These are phyloP conservation scores for Apiospora sp. DNA, from an alignment of 2,329 filamentous ascomycete genomes.

Conservation along the genomic window DNA sequence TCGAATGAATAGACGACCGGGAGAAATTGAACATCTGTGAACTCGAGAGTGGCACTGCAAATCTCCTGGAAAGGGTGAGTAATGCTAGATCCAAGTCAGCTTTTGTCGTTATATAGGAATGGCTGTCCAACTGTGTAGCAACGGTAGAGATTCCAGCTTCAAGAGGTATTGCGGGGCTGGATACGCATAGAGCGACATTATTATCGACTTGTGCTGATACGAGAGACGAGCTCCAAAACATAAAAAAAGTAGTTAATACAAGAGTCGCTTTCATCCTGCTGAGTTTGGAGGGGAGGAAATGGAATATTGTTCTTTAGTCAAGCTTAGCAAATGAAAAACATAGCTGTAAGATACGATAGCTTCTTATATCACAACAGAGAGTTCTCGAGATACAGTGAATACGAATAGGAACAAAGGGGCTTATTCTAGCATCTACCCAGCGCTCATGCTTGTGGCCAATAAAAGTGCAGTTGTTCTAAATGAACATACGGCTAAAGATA, in stretches of 20 bases:
- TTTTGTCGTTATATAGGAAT: neutral
- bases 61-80: neutral
- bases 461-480: too few relatives aligned
- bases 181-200: neutral
- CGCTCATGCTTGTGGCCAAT: neutral
- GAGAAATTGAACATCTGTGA: conserved; percentile 1
- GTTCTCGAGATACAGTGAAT: too few relatives aligned
- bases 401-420: neutral
- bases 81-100: conserved; percentile 4
- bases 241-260: neutral
- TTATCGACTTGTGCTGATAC: neutral
- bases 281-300: neutral
- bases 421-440: neutral
- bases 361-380: neutral
- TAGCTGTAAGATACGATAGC: neutral
- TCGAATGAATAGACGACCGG: neutral
- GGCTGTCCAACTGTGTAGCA: neutral
- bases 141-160: neutral
- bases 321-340: neutral
- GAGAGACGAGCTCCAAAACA: neutral
- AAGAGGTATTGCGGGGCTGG: conserved; percentile 7
- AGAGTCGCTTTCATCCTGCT: neutral
- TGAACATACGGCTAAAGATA: neutral
- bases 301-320: neutral
- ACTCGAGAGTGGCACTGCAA: neutral